Evolutionary conservation across 768 basidiomycete genomes (phyloP).

Genomic region (Collybia sordida): DNA sequence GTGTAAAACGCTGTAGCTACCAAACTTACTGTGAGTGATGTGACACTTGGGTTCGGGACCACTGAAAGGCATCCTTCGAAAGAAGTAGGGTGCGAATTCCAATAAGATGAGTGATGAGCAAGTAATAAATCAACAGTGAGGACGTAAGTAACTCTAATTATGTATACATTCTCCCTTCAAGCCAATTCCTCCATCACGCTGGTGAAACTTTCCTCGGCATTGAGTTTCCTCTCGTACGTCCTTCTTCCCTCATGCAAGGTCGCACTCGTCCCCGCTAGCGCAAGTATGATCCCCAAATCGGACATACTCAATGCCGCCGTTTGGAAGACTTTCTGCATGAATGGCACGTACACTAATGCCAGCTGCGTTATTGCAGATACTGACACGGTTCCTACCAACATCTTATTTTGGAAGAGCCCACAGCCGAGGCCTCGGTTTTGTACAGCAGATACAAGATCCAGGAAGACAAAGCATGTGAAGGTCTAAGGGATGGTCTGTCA

Average conservation of each 20-base stretch:
- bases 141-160: not conserved
- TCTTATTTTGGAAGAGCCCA: constrained; percentile 79
- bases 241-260: constrained; percentile 76
- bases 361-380: constrained; percentile 85
- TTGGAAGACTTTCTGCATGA: constrained; percentile 92
- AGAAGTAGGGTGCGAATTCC: not conserved
- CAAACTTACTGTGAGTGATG: too few species aligned
- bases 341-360: constrained; percentile 83
- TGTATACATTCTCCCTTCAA: constrained; percentile 20
- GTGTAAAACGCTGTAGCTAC: too few species aligned
- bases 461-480: constrained; percentile 95
- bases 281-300: constrained; percentile 73
- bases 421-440: constrained; percentile 93
- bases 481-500: constrained; percentile 53
- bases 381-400: constrained; percentile 87
- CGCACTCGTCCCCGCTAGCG: constrained; percentile 65
- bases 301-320: constrained; percentile 72
- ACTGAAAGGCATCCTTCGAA: too few species aligned
- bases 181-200: constrained; percentile 61
- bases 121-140: not conserved
- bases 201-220: constrained; percentile 51
- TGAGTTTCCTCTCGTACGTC: constrained; percentile 67
- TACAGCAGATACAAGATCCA: constrained; percentile 92
- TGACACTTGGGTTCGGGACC: too few species aligned
- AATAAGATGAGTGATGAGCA: not conserved